These are phyloP conservation scores for Mortierella sp. DNA, from an alignment of 371 early-diverging fungal genomes.

Conservation along the genomic window DNA sequence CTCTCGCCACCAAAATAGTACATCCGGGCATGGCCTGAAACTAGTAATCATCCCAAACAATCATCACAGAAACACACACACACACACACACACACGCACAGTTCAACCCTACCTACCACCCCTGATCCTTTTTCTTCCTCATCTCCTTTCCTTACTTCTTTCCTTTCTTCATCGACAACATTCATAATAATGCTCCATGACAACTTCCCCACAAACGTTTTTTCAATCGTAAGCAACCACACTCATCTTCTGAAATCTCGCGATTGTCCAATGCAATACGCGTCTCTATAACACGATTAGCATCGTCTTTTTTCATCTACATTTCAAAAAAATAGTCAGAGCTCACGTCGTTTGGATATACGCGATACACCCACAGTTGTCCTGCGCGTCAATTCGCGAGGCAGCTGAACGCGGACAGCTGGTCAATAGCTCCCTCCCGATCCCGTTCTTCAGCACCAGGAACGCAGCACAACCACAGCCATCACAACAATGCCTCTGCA, in stretches of 20 bases:
- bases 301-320: neutral
- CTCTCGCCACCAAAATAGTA: too few species aligned
- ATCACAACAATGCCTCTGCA: neutral
- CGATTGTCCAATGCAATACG: neutral
- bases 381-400: conserved; percentile 41
- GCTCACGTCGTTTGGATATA: conserved; percentile 54
- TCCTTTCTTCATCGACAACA: neutral
- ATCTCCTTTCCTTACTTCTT: neutral
- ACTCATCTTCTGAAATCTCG: neutral
- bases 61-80: too few species aligned
- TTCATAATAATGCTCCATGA: conserved; percentile 46
- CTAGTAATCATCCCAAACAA: too few species aligned
- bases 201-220: conserved; percentile 52
- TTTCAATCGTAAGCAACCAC: conserved; percentile 44
- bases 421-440: conserved; percentile 22
- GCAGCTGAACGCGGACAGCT: conserved; percentile 33
- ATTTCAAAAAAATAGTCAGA: conserved; percentile 35
- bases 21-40: too few species aligned
- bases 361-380: conserved; percentile 50
- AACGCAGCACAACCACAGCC: neutral
- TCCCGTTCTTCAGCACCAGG: conserved; percentile 3
- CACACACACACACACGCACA: too few species aligned
- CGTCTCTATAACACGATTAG: neutral
- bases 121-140: too few species aligned
- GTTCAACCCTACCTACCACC: too few species aligned